Evolutionary conservation across 2,329 filamentous ascomycete genomes (phyloP), one percentile per base, ranked within the genome.

Genomic region (Fusarium virguliforme): DNA sequence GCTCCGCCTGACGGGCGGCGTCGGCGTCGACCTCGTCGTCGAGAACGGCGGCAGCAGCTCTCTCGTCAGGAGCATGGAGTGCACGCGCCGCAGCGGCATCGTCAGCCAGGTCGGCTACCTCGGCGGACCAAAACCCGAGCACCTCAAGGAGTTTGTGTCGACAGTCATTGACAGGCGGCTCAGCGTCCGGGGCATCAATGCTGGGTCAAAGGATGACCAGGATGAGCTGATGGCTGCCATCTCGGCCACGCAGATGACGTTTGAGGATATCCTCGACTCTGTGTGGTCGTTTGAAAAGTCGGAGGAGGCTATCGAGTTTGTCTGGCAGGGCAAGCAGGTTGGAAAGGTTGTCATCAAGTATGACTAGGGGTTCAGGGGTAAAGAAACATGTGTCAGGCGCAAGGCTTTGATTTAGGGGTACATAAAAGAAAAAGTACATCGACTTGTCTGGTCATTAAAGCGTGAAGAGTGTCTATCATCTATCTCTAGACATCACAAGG

Each of bases 1-100:
- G 0, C 78, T 86, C 61, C 63, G 73, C 10, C 62, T 85, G 7
- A 88, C 86, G 0, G 50, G 76, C 24, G 79, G 79, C 8, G 68
- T 79, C 8, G 86, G 86, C 0, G 85, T 84, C 9, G 85, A 88
- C 73, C 78, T 86, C 9, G 81, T 88, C 15, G 80, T 89, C 35
- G 82, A 84, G 60, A 81, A 80, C 62, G 83, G 82, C 3, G 83
- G 83, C 12, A 73, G 74, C 2, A 61, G 67, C 2, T 80, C 82
- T 0, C 71, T 84, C 26, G 78, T 83, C 3, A 75, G 79, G 70
- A 83, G 80, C 35, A 73, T 85, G 55, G 75, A 76, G 50, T 83
- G 79, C 61, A 82, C 81, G 6, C 75, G 79, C 9, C 81, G 82
- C 1, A 82, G 83, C 2, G 83, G 82, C 0, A 77, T 77, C 1